Conservation (phyloP, 169 alveolate genomes). For the Plasmodium gonderi region DNA sequence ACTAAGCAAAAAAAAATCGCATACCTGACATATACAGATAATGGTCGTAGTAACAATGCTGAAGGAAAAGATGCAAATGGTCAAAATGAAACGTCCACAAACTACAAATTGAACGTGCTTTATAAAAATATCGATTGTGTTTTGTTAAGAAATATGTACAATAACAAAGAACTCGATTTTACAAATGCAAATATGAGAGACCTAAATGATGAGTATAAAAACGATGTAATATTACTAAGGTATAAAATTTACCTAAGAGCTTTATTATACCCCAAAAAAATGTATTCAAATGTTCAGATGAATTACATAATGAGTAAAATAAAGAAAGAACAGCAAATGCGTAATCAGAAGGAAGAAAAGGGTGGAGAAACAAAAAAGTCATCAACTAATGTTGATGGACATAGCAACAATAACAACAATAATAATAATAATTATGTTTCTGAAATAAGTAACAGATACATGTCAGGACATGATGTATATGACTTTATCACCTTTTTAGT, state of each 20-base stretch:
- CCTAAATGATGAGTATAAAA: conserved; percentile 70
- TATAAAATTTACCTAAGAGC: conserved; percentile 71
- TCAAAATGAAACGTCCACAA: conserved; percentile 27
- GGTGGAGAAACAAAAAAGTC: background rate
- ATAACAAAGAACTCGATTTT: conserved; percentile 68
- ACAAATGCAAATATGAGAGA: conserved; percentile 51
- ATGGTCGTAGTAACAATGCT: background rate
- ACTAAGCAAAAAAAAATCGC: conserved; percentile 68
- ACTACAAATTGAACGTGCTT: conserved; percentile 45
- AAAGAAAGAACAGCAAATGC: conserved; percentile 10
- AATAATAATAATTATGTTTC: background rate
- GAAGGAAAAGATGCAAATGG: background rate
- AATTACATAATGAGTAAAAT: conserved; percentile 9
- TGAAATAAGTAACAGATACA: conserved; percentile 26
- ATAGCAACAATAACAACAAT: background rate
- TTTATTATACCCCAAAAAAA: conserved; percentile 46
- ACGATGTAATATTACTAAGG: conserved; percentile 41
- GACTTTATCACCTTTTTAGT: conserved; percentile 73
- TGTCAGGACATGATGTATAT: conserved; percentile 75
- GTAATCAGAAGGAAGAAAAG: background rate
- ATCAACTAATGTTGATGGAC: background rate
- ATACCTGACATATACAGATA: conserved; percentile 23
- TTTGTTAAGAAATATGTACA: conserved; percentile 63
- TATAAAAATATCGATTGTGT: conserved; percentile 74
- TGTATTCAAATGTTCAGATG: conserved; percentile 68